Percentiles rank a stretch among this genome's conserved stretches.
Evolutionary conservation across 495 filamentous ascomycete genomes (phyloP).

Genomic region (Tuber melanosporum): DNA sequence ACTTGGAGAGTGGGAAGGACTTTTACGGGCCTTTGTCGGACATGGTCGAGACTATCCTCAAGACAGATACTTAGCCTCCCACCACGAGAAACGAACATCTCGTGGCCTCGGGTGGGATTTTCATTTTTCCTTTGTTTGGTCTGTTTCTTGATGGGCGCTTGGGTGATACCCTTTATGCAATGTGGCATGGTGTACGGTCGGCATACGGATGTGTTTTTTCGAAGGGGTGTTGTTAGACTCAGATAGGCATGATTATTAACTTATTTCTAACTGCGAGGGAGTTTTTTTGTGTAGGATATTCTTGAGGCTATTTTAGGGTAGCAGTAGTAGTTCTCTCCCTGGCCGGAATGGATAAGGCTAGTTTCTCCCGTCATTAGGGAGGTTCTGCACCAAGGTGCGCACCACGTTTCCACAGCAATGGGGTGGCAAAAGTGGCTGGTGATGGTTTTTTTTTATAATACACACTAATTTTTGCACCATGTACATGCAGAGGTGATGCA

Average conservation of each 20-base stretch:
- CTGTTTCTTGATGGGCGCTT: neutral
- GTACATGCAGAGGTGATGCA: too few species aligned
- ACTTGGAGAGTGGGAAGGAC: constrained; percentile 78
- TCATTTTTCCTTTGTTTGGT: constrained; percentile 1
- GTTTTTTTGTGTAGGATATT: neutral
- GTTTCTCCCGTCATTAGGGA: neutral
- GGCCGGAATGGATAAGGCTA: neutral
- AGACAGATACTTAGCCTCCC: constrained; percentile 58
- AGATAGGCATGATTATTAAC: neutral
- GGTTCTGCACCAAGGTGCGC: too few species aligned
- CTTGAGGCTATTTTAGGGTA: neutral
- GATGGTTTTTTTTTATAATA: too few species aligned
- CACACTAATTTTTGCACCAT: too few species aligned
- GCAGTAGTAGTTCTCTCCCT: neutral
- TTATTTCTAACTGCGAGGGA: neutral
- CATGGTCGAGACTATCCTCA: constrained; percentile 92
- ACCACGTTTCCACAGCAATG: too few species aligned
- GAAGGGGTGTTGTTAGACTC: neutral
- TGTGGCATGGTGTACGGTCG: neutral
- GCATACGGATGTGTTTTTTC: neutral
- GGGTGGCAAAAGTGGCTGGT: too few species aligned
- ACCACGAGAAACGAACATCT: neutral
- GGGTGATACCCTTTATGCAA: neutral
- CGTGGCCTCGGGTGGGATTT: neutral
- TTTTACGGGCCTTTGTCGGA: constrained; percentile 97